These are phyloP conservation scores for Cajanus cajan DNA, from an alignment of 306 rosid genomes.

Conservation along the genomic window DNA sequence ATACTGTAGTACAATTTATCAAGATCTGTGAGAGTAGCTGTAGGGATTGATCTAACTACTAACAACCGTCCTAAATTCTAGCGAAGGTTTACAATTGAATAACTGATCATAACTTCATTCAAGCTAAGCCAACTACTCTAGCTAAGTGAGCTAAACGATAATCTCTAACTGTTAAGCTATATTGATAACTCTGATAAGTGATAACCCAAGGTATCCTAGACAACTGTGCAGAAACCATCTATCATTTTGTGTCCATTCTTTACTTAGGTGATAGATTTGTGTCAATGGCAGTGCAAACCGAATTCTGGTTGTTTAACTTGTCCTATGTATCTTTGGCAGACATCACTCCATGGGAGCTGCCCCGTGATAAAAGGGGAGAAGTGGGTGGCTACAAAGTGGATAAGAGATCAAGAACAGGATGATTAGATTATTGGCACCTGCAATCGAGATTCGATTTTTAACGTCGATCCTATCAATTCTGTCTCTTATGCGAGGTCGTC, in stretches of 20 bases:
- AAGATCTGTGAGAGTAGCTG: neutral
- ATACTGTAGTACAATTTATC: no score
- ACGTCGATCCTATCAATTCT: neutral
- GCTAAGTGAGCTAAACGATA: neutral
- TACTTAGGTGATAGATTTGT: neutral
- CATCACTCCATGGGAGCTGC: slow-evolving; percentile 93
- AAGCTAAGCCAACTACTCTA: neutral
- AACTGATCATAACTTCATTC: neutral
- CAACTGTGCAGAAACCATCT: neutral
- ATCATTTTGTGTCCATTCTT: neutral
- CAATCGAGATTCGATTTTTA: neutral
- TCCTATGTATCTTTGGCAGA: slow-evolving; percentile 47
- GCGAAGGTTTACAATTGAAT: neutral
- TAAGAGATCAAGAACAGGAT: slow-evolving; percentile 60
- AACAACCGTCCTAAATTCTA: neutral
- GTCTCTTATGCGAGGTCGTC: neutral
- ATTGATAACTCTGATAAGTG: neutral
- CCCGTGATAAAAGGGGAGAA: slow-evolving; percentile 79
- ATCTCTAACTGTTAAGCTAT: neutral
- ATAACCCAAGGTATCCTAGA: neutral
- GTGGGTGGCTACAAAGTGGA: slow-evolving; percentile 98
- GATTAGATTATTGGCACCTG: slow-evolving; percentile 28
- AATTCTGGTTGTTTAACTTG: slow-evolving; percentile 13
- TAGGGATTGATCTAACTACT: neutral
- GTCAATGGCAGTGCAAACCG: slow-evolving; percentile 14